Percentiles rank a stretch among this genome's conserved stretches.
Conservation (phyloP, 305 asterid species). For the Ruellia speciosa region DNA sequence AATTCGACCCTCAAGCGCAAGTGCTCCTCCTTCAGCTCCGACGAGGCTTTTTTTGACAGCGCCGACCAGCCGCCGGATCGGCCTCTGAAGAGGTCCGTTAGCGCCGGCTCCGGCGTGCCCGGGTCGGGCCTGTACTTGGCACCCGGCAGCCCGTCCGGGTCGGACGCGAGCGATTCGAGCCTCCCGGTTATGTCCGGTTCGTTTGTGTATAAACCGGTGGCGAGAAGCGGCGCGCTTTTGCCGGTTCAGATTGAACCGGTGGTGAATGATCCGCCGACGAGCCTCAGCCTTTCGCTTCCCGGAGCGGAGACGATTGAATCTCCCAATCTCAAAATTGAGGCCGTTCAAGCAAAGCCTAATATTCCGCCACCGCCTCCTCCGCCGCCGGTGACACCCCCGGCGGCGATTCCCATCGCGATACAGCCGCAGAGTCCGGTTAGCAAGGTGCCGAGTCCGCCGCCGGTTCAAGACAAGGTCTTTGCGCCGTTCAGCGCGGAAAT, state of each 20-base stretch:
- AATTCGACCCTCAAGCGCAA: constrained; percentile 83
- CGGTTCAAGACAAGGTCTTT: constrained; percentile 35
- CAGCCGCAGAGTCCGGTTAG: background rate
- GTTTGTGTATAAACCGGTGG: constrained; percentile 38
- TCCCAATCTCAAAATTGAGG: constrained; percentile 20
- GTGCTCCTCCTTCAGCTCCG: constrained; percentile 48
- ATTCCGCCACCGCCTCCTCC: constrained; percentile 18
- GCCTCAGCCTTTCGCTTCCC: constrained; percentile 67
- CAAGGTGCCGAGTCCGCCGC: background rate
- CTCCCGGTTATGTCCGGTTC: constrained; percentile 32
- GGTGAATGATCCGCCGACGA: constrained; percentile 44
- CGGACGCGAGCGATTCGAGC: constrained; percentile 62
- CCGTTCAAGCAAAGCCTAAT: constrained; percentile 19
- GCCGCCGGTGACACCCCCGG: constrained; percentile 10
- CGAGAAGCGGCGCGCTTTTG: constrained; percentile 33
- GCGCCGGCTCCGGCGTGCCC: constrained; percentile 56
- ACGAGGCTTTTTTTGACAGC: constrained; percentile 22
- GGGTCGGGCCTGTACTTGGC: constrained; percentile 35
- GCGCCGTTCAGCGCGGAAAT: constrained; percentile 62
- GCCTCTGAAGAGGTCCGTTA: constrained; percentile 66
- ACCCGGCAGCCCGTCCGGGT: constrained; percentile 75
- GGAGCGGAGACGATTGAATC: constrained; percentile 44
- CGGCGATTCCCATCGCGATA: background rate
- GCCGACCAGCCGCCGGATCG: constrained; percentile 25
- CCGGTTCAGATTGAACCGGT: constrained; percentile 32